phyloP scores from a whole-genome alignment of 768 basidiomycete genomes.

The Boletus edulis region DNA sequence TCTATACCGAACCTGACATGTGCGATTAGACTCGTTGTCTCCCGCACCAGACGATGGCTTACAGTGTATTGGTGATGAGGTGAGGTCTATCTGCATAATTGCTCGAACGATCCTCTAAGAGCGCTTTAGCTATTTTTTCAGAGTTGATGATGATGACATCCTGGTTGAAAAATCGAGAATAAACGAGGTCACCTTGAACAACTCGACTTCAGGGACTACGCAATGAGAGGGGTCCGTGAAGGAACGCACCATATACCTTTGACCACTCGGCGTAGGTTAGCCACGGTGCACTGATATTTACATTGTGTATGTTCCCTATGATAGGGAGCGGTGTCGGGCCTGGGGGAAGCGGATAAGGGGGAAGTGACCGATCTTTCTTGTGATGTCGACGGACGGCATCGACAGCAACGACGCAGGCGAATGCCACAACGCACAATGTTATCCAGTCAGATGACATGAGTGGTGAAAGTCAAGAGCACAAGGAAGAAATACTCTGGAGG shows the following conservation, averaged over 20 bases:
- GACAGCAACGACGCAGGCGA: background rate
- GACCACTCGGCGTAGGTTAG: constrained; percentile 16
- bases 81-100: constrained; percentile 20
- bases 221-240: background rate
- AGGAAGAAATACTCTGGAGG: background rate
- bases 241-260: constrained; percentile 5
- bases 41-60: background rate
- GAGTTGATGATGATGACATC: constrained; percentile 14
- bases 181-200: constrained; percentile 12
- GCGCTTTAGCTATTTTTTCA: constrained; percentile 8
- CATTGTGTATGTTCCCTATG: constrained; percentile 12
- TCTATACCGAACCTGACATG: constrained; percentile 13
- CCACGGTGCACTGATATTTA: constrained; percentile 10
- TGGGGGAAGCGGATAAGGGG: constrained; percentile 6
- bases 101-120: constrained; percentile 17
- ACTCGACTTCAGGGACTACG: background rate
- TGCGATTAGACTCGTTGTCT: background rate
- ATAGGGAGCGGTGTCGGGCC: constrained; percentile 13
- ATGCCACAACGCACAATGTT: background rate
- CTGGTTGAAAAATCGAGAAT: constrained; percentile 11
- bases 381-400: background rate
- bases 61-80: constrained; percentile 16
- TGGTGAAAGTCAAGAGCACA: background rate
- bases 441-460: background rate
- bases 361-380: background rate